phyloP scores from a whole-genome alignment of 805 yeast species.

The Isabelozyma gotoi region DNA sequence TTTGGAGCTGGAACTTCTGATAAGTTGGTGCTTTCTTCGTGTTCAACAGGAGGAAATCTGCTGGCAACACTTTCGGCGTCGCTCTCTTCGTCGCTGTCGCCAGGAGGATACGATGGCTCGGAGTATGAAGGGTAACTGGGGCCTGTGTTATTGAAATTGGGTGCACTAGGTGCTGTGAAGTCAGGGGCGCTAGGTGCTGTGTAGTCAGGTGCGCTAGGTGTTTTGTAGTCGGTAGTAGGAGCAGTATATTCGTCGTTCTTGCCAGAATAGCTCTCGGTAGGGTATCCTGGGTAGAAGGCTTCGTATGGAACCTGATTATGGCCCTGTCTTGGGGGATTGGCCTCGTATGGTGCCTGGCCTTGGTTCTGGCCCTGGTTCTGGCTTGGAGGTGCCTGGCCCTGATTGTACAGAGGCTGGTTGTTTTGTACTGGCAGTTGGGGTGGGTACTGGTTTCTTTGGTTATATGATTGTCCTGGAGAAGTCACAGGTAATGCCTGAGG shows the following conservation, averaged over 20 bases:
- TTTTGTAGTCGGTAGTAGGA: background rate
- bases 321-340: background rate
- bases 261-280: background rate
- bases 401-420: background rate
- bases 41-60: background rate
- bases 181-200: too few relatives aligned
- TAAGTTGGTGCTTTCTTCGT: background rate
- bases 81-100: slow-evolving; percentile 1
- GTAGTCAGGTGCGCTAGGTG: background rate
- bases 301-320: background rate
- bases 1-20: background rate
- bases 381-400: background rate
- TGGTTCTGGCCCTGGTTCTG: background rate
- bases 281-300: background rate
- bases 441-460: background rate
- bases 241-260: background rate
- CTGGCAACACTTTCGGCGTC: slow-evolving; percentile 2
- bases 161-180: too few relatives aligned
- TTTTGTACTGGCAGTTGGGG: too few relatives aligned
- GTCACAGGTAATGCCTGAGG: background rate
- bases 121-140: background rate
- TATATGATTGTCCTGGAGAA: background rate
- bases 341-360: background rate
- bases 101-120: slow-evolving; percentile 2
- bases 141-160: background rate